Evolutionary conservation across 2,329 filamentous ascomycete genomes (phyloP), one percentile per base, ranked within the genome.

Genomic region (Fusarium cyanostomum): DNA sequence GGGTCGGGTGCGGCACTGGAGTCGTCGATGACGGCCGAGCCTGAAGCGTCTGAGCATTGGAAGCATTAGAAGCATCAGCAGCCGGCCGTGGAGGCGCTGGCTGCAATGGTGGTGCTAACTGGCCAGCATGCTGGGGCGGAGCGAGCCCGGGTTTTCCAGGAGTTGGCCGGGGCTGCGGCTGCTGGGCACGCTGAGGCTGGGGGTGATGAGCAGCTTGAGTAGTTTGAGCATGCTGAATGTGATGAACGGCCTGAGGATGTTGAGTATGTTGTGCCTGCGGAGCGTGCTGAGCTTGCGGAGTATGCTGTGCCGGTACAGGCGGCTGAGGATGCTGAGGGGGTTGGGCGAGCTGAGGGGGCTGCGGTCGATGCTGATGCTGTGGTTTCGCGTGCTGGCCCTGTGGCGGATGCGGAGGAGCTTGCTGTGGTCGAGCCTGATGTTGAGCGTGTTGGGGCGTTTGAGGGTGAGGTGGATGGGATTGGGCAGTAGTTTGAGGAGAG

Each of bases 101-200:
- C 33, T 78, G 78, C 11, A 75, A 28, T 5, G 76, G 73, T 6
- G 77, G 70, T 11, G 73, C 72, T 46, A 74, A 61, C 30, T 80
- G 77, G 3, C 74, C 73, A 27, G 74, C 60, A 45, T 70, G 62
- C 49, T 79, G 79, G 39, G 77, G 74, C 16, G 74, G 73, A 16
- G 72, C 72, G 37, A 76, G 67, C 5, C 74, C 71, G 30, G 72
- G 71, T 16, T 75, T 77, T 33, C 62, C 59, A 16, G 70, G 35
- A 16, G 66, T 39, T 11, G 68, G 62, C 8, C 73, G 69, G 13
- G 66, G 59, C 43, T 71, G 70, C 44, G 52, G 64, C 12, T 67
- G 64, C 27, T 68, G 67, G 26, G 59, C 56, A 28, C 62, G 55
- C 46, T 68, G 57, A 37, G 66, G 58, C 24, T 63, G 62, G 37